Evolutionary conservation across 208 protist species (phyloP), one percentile per base, ranked within the genome.

Genomic region (Borovskyia barvae): DNA sequence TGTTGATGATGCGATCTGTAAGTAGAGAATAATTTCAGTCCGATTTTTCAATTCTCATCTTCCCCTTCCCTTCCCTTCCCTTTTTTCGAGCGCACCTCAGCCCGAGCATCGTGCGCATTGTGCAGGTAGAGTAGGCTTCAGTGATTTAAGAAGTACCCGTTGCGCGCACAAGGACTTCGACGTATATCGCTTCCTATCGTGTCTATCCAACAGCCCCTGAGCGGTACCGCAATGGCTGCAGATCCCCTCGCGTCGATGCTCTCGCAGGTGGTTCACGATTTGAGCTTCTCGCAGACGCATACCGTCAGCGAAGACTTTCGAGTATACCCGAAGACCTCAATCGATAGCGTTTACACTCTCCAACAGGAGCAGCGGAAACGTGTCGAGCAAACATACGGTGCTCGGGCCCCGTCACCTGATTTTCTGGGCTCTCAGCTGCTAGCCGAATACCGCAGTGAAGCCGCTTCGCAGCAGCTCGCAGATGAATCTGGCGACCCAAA

Each of bases 351-450:
- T 20, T 62, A 70, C 46, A 78, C 82, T 1, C 66, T 92, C 25
- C 84, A 94, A 59, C 68, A 68, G 7, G 84, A 92, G 71, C 87
- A 94, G 69, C 80, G 76, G 36, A 82, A 78, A 28, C 78, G 87
- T 28, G 68, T 94, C 14, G 82, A 89, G 32, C 70, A 83, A 25
- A 68, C 46, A 8, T 94, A 85, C 61, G 79, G 84, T n/a, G 60
- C 87, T 1, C 71, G 62, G 9, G 22, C 72, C 19, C 61, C 77
- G 9, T 81, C 80, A 6, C 52, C 75, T 2, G 77, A 87, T 33
- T 85, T 81, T 45, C 55, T 94, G 17, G 82, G 72, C 22, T 75
- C 71, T 1, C 79, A 88, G 58, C 62, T 94, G n/a, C 66, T 80
- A 15, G 71, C 81, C 2, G 54, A 63, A 42, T 94, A 92, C 63